A percentile compares a stretch with the other conserved stretches of the same genome.
Conservation (phyloP, 768 basidiomycete genomes). For the Xerocomus potaroensis region DNA sequence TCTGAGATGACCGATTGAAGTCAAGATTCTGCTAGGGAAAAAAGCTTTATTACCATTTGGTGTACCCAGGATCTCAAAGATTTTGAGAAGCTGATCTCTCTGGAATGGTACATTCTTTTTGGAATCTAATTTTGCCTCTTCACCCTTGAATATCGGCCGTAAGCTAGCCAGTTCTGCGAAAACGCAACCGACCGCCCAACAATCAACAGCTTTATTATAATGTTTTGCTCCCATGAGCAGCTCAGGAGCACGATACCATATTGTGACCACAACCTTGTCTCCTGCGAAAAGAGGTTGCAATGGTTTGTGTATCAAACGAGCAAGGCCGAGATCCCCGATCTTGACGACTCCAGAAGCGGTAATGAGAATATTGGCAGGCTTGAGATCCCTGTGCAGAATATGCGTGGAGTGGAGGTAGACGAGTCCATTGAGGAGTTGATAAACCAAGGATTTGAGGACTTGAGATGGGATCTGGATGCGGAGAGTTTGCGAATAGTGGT, state of each 20-base stretch:
- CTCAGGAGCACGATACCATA: slow-evolving; percentile 99
- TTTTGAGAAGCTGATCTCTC: slow-evolving; percentile 89
- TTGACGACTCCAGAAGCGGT: slow-evolving; percentile 86
- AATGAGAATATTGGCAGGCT: slow-evolving; percentile 98
- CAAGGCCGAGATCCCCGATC: slow-evolving; percentile 97
- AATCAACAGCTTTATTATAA: slow-evolving; percentile 94
- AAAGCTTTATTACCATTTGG: slow-evolving; percentile 55
- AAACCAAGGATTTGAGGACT: slow-evolving; percentile 89
- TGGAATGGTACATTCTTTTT: slow-evolving; percentile 99
- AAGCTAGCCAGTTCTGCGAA: slow-evolving; percentile 93
- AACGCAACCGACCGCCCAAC: slow-evolving; percentile 98
- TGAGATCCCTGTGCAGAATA: slow-evolving; percentile 95
- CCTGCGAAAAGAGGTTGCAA: slow-evolving; percentile 88
- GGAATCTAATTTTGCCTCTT: slow-evolving; percentile 94
- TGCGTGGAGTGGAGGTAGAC: slow-evolving; percentile 93
- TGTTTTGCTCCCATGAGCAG: slow-evolving; percentile 94
- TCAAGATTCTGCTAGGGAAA: not conserved
- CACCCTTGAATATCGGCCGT: slow-evolving; percentile 97
- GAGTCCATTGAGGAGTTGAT: slow-evolving; percentile 92
- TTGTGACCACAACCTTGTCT: slow-evolving; percentile 98
- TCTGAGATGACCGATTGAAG: slow-evolving; percentile 42
- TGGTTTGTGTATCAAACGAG: slow-evolving; percentile 86
- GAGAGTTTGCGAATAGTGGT: slow-evolving; percentile 91
- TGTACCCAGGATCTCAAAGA: slow-evolving; percentile 93
- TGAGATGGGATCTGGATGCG: slow-evolving; percentile 69